phyloP scores from a whole-genome alignment of 2,329 filamentous ascomycete genomes.

The Alternaria consortialis region DNA sequence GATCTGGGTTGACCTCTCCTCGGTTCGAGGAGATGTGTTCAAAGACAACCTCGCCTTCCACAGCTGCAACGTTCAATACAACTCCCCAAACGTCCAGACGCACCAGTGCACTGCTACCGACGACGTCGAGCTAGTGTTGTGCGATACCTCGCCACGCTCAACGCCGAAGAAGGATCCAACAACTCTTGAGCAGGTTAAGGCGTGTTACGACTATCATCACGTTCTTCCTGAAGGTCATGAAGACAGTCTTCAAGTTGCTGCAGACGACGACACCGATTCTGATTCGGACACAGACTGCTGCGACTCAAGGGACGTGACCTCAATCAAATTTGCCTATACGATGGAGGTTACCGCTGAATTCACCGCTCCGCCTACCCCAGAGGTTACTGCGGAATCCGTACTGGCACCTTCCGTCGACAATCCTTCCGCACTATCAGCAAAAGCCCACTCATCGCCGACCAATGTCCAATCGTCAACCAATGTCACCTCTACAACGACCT shows the following conservation, averaged over 20 bases:
- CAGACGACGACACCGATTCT: neutral
- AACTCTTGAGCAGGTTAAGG: constrained; percentile 17
- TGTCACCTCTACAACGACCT: neutral
- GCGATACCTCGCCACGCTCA: constrained; percentile 24
- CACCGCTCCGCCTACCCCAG: neutral
- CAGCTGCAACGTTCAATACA: constrained; percentile 27
- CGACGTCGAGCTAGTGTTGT: constrained; percentile 38
- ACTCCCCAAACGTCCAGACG: constrained; percentile 20
- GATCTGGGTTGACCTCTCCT: constrained; percentile 31
- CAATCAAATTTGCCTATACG: neutral
- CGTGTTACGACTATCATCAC: constrained; percentile 21
- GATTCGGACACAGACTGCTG: neutral
- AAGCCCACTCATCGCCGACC: neutral
- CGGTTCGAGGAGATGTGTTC: constrained; percentile 25
- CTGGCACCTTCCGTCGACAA: neutral
- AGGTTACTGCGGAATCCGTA: neutral
- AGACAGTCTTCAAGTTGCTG: neutral
- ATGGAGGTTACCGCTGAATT: neutral
- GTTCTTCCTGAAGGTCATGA: neutral
- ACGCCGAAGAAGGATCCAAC: constrained; percentile 13
- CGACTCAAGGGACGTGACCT: neutral
- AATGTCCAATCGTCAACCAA: neutral
- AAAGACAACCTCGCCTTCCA: constrained; percentile 24
- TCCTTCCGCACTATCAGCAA: neutral
- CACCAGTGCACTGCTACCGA: constrained; percentile 30